These are phyloP conservation scores for Agaricus sinodeliciosus DNA, from an alignment of 768 basidiomycete genomes.

Conservation along the genomic window DNA sequence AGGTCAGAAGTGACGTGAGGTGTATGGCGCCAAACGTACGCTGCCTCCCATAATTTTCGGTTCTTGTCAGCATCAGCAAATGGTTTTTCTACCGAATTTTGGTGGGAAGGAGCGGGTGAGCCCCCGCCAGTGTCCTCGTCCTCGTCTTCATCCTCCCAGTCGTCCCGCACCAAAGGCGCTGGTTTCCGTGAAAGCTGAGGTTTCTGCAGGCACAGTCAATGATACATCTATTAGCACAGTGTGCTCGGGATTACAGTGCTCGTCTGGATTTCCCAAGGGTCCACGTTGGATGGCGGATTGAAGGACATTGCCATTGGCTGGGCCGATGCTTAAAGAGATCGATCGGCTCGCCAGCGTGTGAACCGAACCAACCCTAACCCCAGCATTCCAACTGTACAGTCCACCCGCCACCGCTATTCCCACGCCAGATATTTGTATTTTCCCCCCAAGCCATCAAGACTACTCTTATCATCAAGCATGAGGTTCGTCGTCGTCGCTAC, in stretches of 20 bases:
- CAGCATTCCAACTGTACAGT: constrained; percentile 6
- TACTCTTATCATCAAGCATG: constrained; percentile 18
- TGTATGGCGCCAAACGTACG: constrained; percentile 38
- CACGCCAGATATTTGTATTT: neutral
- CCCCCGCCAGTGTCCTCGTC: constrained; percentile 29
- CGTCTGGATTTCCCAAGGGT: constrained; percentile 5
- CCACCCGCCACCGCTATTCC: constrained; percentile 6
- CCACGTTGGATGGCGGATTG: constrained; percentile 3
- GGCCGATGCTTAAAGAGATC: neutral
- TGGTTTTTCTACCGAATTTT: neutral
- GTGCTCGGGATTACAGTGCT: constrained; percentile 3
- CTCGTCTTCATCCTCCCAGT: constrained; percentile 55
- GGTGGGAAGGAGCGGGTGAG: neutral
- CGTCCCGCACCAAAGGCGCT: constrained; percentile 28
- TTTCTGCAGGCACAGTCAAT: neutral
- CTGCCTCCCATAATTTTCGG: constrained; percentile 60
- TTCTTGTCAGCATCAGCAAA: constrained; percentile 30
- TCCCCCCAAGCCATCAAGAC: constrained; percentile 17
- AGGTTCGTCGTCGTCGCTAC: constrained; percentile 15
- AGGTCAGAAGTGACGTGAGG: constrained; percentile 5
- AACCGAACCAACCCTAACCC: neutral
- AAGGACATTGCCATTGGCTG: constrained; percentile 5
- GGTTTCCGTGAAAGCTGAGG: constrained; percentile 8
- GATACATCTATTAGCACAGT: neutral
- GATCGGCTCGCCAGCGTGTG: no score